A percentile compares a stretch with the other conserved stretches of the same genome.
These are phyloP conservation scores for Telopea speciosissima DNA, from an alignment of 177 flowering plant species.

Conservation along the genomic window DNA sequence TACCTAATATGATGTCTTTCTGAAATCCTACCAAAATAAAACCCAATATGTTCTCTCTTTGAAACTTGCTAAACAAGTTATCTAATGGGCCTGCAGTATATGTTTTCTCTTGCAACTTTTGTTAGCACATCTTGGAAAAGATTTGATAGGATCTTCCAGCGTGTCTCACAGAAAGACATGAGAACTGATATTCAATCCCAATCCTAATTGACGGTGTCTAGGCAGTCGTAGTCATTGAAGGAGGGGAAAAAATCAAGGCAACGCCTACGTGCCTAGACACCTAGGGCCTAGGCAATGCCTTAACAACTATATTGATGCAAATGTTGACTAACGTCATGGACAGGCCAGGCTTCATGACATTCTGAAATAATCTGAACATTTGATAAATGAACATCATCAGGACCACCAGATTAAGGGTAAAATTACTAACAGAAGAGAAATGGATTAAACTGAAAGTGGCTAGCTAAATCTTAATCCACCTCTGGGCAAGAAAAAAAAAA, in stretches of 20 bases:
- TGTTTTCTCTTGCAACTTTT: neutral
- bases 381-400: neutral
- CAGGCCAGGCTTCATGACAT: neutral
- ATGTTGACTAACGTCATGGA: neutral
- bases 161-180: too few relatives aligned
- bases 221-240: too few relatives aligned
- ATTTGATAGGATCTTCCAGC: neutral
- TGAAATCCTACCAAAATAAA: too few relatives aligned
- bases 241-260: too few relatives aligned
- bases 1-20: too few relatives aligned
- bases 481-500: neutral
- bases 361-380: neutral
- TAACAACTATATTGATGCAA: neutral
- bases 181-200: neutral
- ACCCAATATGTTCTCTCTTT: too few relatives aligned
- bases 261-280: too few relatives aligned
- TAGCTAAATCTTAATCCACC: neutral
- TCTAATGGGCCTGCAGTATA: neutral
- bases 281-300: too few relatives aligned
- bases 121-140: neutral
- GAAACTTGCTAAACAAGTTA: neutral
- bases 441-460: neutral
- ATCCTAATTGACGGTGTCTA: too few relatives aligned
- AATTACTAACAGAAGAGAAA: neutral
- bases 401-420: neutral